phyloP scores from a whole-genome alignment of 495 filamentous ascomycete genomes.

The Cudoniella acicularis region DNA sequence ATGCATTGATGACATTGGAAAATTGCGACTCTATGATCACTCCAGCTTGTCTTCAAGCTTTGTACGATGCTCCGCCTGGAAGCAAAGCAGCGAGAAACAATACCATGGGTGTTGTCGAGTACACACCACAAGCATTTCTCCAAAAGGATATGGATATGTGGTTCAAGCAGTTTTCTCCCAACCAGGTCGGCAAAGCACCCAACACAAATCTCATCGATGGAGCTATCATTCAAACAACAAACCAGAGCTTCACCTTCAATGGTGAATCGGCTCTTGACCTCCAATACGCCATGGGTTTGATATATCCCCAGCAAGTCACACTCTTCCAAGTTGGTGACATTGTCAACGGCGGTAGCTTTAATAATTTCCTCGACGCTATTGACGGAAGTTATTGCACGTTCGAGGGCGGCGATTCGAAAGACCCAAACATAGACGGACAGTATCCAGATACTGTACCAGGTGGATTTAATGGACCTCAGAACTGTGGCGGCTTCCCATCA shows the following conservation, averaged over 20 bases:
- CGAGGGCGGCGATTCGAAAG: conserved; percentile 40
- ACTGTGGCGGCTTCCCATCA: conserved; percentile 57
- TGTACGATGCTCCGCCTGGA: conserved; percentile 21
- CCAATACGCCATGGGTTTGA: conserved; percentile 26
- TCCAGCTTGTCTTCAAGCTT: conserved; percentile 31
- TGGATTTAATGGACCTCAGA: conserved; percentile 54
- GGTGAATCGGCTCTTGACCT: conserved; percentile 25
- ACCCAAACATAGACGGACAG: conserved; percentile 41
- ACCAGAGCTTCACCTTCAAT: conserved; percentile 17
- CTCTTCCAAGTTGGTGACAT: conserved; percentile 18
- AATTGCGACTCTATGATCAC: conserved; percentile 32
- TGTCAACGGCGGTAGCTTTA: conserved; percentile 27
- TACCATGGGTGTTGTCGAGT: conserved; percentile 34
- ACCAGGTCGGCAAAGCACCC: conserved; percentile 30
- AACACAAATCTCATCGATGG: conserved; percentile 24
- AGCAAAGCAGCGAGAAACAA: conserved; percentile 28
- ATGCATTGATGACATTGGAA: conserved; percentile 29
- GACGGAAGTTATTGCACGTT: conserved; percentile 61
- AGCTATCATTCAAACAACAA: conserved; percentile 10
- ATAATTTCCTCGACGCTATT: conserved; percentile 57
- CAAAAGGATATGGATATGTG: conserved; percentile 59
- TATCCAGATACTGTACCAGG: conserved; percentile 52
- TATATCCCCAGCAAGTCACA: conserved; percentile 17
- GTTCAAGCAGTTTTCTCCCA: conserved; percentile 44
- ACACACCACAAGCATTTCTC: conserved; percentile 35